Evolutionary conservation across 2,329 filamentous ascomycete species (phyloP), one percentile per base, ranked within the genome.

Genomic region (Zasmidium citrigriseum): DNA sequence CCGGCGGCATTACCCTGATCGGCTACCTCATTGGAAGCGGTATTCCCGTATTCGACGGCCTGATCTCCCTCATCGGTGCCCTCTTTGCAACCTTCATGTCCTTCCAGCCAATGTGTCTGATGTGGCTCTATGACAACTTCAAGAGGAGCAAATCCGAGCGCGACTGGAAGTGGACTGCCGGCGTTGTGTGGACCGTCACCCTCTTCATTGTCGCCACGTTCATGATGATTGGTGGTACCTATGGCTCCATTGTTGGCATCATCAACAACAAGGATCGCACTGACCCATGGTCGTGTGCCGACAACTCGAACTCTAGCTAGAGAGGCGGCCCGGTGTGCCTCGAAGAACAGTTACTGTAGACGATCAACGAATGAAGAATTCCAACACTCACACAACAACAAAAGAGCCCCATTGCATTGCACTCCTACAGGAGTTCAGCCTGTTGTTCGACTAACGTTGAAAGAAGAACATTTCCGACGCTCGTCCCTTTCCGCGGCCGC

Each of bases 121-220:
- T 77, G 75, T 78, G 75, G 75, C 56, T 78, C 3, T 76, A 77
- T 52, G 76, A 79, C 59, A 76, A 78, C 61, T 77, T 72, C 74
- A 52, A 59, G 50, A 44, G 58, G 18, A 53, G 41, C 52, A 47
- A 50, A 46, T 25, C 25, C 18, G 46, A 61, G 23, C 55, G 62
- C 46, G 54, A 44, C 47, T 22, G 38, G 46, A 57, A 47, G 25
- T 64, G 61, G 59, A 56, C 38, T 1, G 14, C 46, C 21, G 53
- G 58, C 21, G 58, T 60, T 3, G 48, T 38, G 18, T 67, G 63
- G 59, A 56, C 55, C 21, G 24, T 59, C 9, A 73, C 74, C 51
- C 67, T 78, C 4, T 64, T 78, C 34, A 52, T 74, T 3, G 54
- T 66, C 2, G 76, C 76, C 2, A 70, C 67, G 0, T 80, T 80